phyloP scores from a whole-genome alignment of 306 rosid genomes.

The Castanopsis chinensis region DNA sequence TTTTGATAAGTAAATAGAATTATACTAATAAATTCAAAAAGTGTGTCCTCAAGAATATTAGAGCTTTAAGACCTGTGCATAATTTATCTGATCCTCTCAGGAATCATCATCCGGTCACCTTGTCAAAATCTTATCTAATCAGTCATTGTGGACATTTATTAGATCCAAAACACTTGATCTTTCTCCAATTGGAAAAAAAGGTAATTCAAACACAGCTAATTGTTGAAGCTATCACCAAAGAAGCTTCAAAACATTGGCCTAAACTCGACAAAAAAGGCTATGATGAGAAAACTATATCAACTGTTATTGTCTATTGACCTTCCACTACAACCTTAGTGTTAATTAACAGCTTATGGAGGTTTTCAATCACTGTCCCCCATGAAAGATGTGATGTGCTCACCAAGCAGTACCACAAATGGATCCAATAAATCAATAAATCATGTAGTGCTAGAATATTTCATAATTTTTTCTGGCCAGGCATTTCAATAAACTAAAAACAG shows the following conservation, averaged over 20 bases:
- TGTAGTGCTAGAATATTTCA: slow-evolving; percentile 11
- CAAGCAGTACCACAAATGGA: background rate
- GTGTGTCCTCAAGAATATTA: too few species aligned
- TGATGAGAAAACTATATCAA: background rate
- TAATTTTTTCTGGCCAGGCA: slow-evolving; percentile 6
- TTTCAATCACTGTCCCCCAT: background rate
- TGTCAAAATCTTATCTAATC: too few species aligned
- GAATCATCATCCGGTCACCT: too few species aligned
- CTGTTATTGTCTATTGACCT: background rate
- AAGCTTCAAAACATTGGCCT: background rate
- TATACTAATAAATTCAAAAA: too few species aligned
- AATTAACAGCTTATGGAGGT: background rate
- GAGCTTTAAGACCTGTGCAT: too few species aligned
- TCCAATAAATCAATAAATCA: background rate
- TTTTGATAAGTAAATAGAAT: too few species aligned
- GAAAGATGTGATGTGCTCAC: background rate
- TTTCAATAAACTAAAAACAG: too few species aligned
- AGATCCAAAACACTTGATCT: too few species aligned
- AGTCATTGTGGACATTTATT: too few species aligned
- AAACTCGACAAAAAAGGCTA: background rate
- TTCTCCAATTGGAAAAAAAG: too few species aligned
- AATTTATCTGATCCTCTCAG: too few species aligned
- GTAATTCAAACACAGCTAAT: background rate
- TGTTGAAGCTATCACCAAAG: background rate
- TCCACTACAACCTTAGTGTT: background rate